Evolutionary conservation across 305 asterid genomes (phyloP).

Genomic region (Ilex paraguariensis): DNA sequence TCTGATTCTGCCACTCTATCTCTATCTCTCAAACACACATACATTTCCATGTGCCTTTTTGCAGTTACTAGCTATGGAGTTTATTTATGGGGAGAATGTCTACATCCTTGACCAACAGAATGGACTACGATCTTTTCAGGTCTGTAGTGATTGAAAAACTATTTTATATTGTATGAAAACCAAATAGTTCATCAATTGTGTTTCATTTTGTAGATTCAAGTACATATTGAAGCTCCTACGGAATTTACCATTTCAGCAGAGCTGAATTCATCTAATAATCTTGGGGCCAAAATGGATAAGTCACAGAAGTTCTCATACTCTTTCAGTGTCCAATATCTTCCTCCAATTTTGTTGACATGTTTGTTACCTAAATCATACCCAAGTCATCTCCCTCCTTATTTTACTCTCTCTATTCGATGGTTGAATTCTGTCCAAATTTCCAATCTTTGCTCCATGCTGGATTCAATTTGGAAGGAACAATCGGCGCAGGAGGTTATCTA

Average conservation of each 20-base stretch:
- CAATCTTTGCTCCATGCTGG: slow-evolving; percentile 63
- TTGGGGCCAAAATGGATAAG: slow-evolving; percentile 21
- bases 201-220: slow-evolving; percentile 54
- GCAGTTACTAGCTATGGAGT: slow-evolving; percentile 82
- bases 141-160: slow-evolving; percentile 16
- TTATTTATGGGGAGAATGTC: slow-evolving; percentile 71
- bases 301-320: slow-evolving; percentile 63
- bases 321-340: slow-evolving; percentile 68
- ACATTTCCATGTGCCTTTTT: slow-evolving; percentile 14
- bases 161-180: not conserved
- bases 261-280: slow-evolving; percentile 38
- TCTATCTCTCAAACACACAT: slow-evolving; percentile 5
- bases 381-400: slow-evolving; percentile 56
- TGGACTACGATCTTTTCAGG: slow-evolving; percentile 72
- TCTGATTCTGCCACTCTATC: not conserved
- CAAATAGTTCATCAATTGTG: slow-evolving; percentile 11
- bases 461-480: slow-evolving; percentile 72
- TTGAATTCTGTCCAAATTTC: slow-evolving; percentile 50
- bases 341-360: slow-evolving; percentile 71
- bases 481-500: slow-evolving; percentile 77
- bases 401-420: slow-evolving; percentile 71
- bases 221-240: slow-evolving; percentile 60
- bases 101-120: slow-evolving; percentile 48
- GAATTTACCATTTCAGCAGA: slow-evolving; percentile 50
- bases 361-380: slow-evolving; percentile 86